Base-by-base conservation (phyloP, 192 early-diverging fungal species). In the Gigaspora rosea region DNA sequence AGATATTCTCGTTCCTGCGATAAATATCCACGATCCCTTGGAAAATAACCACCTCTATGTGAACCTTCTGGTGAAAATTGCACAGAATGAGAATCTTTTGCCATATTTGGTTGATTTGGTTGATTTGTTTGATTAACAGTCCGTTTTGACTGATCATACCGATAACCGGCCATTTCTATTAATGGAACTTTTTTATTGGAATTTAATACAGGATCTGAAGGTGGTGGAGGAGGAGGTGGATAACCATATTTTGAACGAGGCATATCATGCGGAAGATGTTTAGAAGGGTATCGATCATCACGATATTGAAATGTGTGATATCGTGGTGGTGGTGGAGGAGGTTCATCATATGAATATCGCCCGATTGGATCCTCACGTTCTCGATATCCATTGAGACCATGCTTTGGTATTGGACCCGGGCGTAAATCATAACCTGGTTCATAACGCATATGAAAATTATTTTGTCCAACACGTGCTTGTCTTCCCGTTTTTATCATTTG, bases 131-230 rank as follows among this genome's bases (percentile, higher is more conserved):
- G 73, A 48, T 36, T 73, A 10, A 32, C 13, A 46, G 41, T 68
- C n/a, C 73, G 73, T 58, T 74, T 74, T 20, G 36, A 63, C 41
- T 35, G 57, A 27, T 74, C 73, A 48, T 74, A 74, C 1, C 73
- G 54, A 74, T 74, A 74, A 47, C 73, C 73, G 13, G 73, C 73
- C 73, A 74, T 74, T 41, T 74, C 73, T 13, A 74, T 74, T 41
- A 74, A 50, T n/a, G 73, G 73, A 4, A 74, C n/a, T 27, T 74
- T 74, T 32, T 74, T 58, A 49, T 11, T 32, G 1, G 4, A 8
- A n/a, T 20, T 49, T 27, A 27, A 32, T 22, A 57, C 18, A 52
- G 49, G 73, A 61, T 74, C 73, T 20, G 51, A 57, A 50, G 73
- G 57, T 20, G 47, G n/a, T 27, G 27, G 27, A 27, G 27, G 27